Evolutionary conservation across 495 filamentous ascomycete genomes (phyloP).

Genomic region (Astrocystis sublimbata): DNA sequence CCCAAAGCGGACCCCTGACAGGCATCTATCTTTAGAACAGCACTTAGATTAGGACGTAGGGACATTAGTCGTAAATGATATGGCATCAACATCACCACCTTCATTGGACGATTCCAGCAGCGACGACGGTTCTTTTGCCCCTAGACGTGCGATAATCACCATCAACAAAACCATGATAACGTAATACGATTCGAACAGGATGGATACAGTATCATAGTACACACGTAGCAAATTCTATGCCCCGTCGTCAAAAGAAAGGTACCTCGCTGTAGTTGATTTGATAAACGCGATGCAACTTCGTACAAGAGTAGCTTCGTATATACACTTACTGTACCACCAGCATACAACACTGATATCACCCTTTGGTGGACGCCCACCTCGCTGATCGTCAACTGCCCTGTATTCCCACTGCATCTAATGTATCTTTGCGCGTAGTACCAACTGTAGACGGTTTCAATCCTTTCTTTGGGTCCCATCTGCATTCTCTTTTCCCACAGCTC

Average conservation of each 20-base stretch:
- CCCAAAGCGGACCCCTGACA: constrained; percentile 1
- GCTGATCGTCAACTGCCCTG: too few species aligned
- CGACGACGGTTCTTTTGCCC: background rate
- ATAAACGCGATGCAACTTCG: background rate
- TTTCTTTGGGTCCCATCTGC: background rate
- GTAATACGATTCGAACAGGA: too few species aligned
- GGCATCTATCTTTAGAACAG: constrained; percentile 15
- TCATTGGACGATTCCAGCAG: background rate
- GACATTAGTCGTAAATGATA: background rate
- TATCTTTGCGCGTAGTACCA: too few species aligned
- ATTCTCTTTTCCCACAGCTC: constrained; percentile 6
- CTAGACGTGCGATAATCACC: background rate
- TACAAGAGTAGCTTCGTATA: too few species aligned
- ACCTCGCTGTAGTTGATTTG: constrained; percentile 2
- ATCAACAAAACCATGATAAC: background rate
- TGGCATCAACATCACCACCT: constrained; percentile 6
- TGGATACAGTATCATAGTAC: too few species aligned
- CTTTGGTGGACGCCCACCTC: background rate
- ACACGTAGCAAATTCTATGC: too few species aligned
- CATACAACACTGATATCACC: too few species aligned
- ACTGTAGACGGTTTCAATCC: background rate
- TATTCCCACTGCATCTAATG: too few species aligned
- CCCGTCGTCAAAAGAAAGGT: too few species aligned
- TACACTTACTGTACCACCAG: too few species aligned
- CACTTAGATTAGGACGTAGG: background rate